Base-by-base conservation (phyloP, 2,329 filamentous ascomycete species). In the Trichoderma sp. region DNA sequence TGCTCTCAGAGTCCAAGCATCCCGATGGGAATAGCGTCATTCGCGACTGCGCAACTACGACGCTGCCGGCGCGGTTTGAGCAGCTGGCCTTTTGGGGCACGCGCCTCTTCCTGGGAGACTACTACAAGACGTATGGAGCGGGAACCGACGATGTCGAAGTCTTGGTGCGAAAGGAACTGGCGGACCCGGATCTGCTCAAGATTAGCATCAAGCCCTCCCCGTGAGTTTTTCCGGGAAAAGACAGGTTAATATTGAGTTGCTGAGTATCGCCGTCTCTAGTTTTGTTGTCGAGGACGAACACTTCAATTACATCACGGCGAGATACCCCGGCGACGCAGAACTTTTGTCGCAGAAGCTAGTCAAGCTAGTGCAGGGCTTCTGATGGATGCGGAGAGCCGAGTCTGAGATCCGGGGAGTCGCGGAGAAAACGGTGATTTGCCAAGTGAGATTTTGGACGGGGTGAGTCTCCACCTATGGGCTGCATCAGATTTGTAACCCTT, bases 71-170 rank as follows among this genome's bases (percentile, higher is more conserved):
- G 0, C 74, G 78, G 28, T 85, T 86, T 73, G 85, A 87, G 74
- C 81, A 83, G 70, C 64, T 78, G 21, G 82, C 82, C 1, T 87
- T 82, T 69, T 84, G 83, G 80, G 78, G 79, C 4, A 86, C 85
- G 3, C 77, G 83, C 46, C 75, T 77, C 2, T 82, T 85, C 52
- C 73, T 86, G 14, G 85, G 84, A 3, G 85, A 86, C 67, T 86
- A 86, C 71, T 86, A 86, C 74, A 87, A 87, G 79, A 86, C 84
- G 2, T 86, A 85, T 67, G 85, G 85, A 1, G 81, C 81, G 3
- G 81, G 83, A 0, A 84, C 82, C 69, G 82, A 83, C 39, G 79
- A 83, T 69, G 83, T 85, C 4, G 82, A 86, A 71, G 76, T 8
- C 24, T 64, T 84, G 82, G 78, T 85, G 54, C 81, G 77, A 26